These are phyloP conservation scores for Yamadazyma mexicana DNA, from an alignment of 1,139 yeast genomes.

Conservation along the genomic window DNA sequence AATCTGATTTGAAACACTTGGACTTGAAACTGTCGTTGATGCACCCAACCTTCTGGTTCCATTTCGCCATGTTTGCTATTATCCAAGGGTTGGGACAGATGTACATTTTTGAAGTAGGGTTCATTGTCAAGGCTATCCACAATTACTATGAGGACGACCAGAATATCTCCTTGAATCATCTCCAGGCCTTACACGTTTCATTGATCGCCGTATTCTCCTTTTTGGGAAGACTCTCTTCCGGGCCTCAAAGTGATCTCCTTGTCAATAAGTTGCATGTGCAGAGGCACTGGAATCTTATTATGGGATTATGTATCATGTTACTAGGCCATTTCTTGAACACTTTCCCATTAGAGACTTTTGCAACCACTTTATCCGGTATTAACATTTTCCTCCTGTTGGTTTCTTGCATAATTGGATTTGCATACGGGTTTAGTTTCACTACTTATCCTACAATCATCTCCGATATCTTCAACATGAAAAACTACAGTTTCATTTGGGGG, in stretches of 20 bases:
- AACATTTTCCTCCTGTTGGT: constrained; percentile 42
- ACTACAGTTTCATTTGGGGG: constrained; percentile 84
- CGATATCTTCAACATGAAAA: constrained; percentile 70
- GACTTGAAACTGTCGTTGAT: constrained; percentile 19
- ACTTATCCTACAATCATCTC: constrained; percentile 79
- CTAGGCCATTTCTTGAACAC: constrained; percentile 43
- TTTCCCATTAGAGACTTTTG: constrained; percentile 25
- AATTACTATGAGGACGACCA: constrained; percentile 25
- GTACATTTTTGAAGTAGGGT: constrained; percentile 76
- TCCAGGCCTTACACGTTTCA: constrained; percentile 74
- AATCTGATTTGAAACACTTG: constrained; percentile 16
- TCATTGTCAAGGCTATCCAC: constrained; percentile 56
- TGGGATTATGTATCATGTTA: constrained; percentile 46
- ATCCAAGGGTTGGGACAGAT: constrained; percentile 77
- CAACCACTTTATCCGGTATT: constrained; percentile 25
- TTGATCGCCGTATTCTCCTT: constrained; percentile 67
- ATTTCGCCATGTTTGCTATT: constrained; percentile 56
- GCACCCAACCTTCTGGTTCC: constrained; percentile 43
- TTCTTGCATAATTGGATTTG: constrained; percentile 65
- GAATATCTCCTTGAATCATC: constrained; percentile 26
- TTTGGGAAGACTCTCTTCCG: constrained; percentile 66
- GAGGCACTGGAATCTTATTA: constrained; percentile 65
- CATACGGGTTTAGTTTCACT: constrained; percentile 83
- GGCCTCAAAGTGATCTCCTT: constrained; percentile 64
- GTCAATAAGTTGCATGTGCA: constrained; percentile 53